These are phyloP conservation scores for Davidsoniella eucalypti DNA, from an alignment of 2,329 filamentous ascomycete genomes.

Conservation along the genomic window DNA sequence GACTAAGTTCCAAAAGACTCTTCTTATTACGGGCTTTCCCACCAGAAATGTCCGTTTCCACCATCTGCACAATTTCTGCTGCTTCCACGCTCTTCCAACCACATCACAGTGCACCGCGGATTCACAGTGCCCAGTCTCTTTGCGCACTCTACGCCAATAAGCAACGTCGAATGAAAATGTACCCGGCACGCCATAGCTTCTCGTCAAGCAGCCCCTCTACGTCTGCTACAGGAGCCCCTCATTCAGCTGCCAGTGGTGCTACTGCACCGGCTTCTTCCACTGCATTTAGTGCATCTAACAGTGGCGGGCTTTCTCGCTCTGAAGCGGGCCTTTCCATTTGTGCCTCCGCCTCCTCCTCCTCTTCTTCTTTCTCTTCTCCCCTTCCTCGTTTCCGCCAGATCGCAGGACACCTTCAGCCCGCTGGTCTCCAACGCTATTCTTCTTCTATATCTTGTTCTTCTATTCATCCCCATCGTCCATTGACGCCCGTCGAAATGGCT, in stretches of 20 bases:
- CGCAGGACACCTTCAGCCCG: conserved; percentile 11
- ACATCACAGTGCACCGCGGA: too few relatives aligned
- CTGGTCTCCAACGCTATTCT: background rate
- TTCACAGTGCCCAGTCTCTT: conserved; percentile 10
- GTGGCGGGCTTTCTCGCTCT: conserved; percentile 1
- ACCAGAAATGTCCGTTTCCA: too few relatives aligned
- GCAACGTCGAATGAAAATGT: conserved; percentile 2
- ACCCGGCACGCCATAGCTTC: conserved; percentile 10
- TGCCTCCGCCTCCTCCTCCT: conserved; percentile 1
- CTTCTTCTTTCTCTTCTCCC: conserved; percentile 10
- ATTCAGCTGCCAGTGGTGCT: conserved; percentile 2
- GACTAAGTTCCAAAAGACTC: too few relatives aligned
- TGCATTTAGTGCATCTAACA: conserved; percentile 3
- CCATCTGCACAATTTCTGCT: too few relatives aligned
- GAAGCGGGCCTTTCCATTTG: background rate
- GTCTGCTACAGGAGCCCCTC: conserved; percentile 8
- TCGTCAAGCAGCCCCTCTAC: background rate
- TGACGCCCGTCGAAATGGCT: conserved; percentile 29
- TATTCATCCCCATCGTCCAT: conserved; percentile 18
- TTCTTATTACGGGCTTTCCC: too few relatives aligned
- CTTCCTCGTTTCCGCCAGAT: conserved; percentile 12
- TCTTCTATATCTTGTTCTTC: conserved; percentile 3
- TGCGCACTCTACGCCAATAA: conserved; percentile 5
- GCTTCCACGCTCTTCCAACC: too few relatives aligned
- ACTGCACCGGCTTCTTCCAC: background rate